Conservation (phyloP, 2,329 filamentous ascomycete species). For the Nemania sp. region DNA sequence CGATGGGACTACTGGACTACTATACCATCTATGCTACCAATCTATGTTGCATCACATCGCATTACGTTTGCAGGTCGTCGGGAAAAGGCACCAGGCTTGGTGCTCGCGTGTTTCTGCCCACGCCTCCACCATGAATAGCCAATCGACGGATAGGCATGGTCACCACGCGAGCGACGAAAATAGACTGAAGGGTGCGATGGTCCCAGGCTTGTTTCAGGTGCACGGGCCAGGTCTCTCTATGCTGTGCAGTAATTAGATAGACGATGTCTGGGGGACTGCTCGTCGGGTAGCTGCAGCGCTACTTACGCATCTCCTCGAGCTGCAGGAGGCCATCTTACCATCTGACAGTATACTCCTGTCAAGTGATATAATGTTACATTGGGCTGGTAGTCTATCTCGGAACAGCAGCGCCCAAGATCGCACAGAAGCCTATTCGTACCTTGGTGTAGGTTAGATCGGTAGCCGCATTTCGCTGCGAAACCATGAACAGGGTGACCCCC, state of each 20-base stretch:
- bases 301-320: constrained; percentile 19
- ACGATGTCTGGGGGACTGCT: constrained; percentile 10
- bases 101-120: constrained; percentile 1
- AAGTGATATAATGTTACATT: constrained; percentile 30
- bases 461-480: constrained; percentile 10
- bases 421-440: constrained; percentile 28
- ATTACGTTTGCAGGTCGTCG: constrained; percentile 20
- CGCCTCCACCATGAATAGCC: not conserved
- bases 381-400: constrained; percentile 24
- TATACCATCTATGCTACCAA: not conserved
- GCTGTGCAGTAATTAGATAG: not conserved
- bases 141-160: not conserved
- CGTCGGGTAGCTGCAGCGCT: constrained; percentile 24
- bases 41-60: constrained; percentile 16
- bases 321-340: constrained; percentile 22
- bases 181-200: constrained; percentile 16
- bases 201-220: constrained; percentile 25
- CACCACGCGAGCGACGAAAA: constrained; percentile 14
- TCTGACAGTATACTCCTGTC: constrained; percentile 26
- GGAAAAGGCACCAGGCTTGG: constrained; percentile 3
- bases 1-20: not conserved
- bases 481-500: constrained; percentile 7
- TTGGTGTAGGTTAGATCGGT: not conserved
- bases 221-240: constrained; percentile 16
- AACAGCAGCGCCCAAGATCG: constrained; percentile 23